phyloP scores from a whole-genome alignment of 345 rosid genomes.

The Populus deltoides region DNA sequence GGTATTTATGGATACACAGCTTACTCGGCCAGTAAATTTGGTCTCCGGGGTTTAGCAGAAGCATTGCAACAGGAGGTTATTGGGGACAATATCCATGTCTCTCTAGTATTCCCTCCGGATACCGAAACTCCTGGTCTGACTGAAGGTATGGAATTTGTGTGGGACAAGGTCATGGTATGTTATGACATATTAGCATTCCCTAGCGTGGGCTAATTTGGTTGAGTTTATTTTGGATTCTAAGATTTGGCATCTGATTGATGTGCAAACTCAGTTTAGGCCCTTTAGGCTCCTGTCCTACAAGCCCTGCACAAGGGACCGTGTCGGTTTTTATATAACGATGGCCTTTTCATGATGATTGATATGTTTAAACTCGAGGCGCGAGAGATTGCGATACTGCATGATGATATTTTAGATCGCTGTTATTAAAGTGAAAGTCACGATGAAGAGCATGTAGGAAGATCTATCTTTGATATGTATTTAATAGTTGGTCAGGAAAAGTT shows the following conservation, averaged over 20 bases:
- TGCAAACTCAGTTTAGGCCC: no score
- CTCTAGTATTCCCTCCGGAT: slow-evolving; percentile 79
- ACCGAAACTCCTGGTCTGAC: slow-evolving; percentile 77
- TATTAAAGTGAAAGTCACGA: not conserved
- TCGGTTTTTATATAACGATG: no score
- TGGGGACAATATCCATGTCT: slow-evolving; percentile 65
- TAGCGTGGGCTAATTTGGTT: no score
- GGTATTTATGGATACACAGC: slow-evolving; percentile 89
- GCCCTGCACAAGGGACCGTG: no score
- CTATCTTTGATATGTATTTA: not conserved
- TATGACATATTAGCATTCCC: no score
- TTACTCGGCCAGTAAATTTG: slow-evolving; percentile 83
- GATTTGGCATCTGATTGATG: no score
- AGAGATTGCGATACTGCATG: no score
- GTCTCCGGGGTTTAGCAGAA: slow-evolving; percentile 81
- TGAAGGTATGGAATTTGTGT: slow-evolving; percentile 46
- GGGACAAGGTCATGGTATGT: no score
- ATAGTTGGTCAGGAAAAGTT: no score
- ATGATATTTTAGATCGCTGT: not conserved
- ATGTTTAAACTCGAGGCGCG: not conserved
- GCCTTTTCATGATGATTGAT: not conserved
- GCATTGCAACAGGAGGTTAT: slow-evolving; percentile 92
- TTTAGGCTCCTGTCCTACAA: no score
- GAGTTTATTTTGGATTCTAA: no score
- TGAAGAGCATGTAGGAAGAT: not conserved